Conservation (phyloP, 768 basidiomycete species). For the Atractiella rhizophila region DNA sequence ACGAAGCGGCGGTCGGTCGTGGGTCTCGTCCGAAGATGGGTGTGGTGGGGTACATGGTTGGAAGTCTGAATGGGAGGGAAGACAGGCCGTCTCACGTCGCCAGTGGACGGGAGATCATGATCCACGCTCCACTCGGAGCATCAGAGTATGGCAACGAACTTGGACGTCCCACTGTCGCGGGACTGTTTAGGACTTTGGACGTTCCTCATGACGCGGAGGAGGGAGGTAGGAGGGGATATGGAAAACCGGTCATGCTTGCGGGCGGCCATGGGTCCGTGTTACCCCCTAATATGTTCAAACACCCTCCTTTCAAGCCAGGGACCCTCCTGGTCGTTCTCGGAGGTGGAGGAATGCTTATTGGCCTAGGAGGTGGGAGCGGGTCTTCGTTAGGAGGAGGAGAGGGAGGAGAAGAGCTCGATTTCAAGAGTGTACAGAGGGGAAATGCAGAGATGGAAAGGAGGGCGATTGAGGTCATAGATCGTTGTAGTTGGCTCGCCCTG, state of each 20-base stretch:
- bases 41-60: constrained; percentile 71
- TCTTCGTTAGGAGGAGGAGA: constrained; percentile 78
- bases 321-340: constrained; percentile 79
- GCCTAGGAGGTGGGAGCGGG: constrained; percentile 86
- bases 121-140: constrained; percentile 79
- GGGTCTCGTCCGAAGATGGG: constrained; percentile 95
- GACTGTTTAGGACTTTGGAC: constrained; percentile 83
- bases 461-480: constrained; percentile 91
- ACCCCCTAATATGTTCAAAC: constrained; percentile 54
- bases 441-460: constrained; percentile 96
- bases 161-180: constrained; percentile 68
- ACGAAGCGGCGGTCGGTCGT: constrained; percentile 84
- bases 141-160: constrained; percentile 98
- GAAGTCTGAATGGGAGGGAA: constrained; percentile 61
- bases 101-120: constrained; percentile 84
- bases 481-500: too few species aligned
- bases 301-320: constrained; percentile 44
- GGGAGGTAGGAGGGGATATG: constrained; percentile 74
- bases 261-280: constrained; percentile 89
- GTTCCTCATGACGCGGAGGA: constrained; percentile 28
- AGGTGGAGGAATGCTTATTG: constrained; percentile 87
- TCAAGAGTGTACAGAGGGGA: constrained; percentile 88
- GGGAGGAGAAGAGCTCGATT: constrained; percentile 76
- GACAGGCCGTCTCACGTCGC: constrained; percentile 77
- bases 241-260: constrained; percentile 99